Evolutionary conservation across 768 basidiomycete genomes (phyloP).

Genomic region (Russula brevipes): DNA sequence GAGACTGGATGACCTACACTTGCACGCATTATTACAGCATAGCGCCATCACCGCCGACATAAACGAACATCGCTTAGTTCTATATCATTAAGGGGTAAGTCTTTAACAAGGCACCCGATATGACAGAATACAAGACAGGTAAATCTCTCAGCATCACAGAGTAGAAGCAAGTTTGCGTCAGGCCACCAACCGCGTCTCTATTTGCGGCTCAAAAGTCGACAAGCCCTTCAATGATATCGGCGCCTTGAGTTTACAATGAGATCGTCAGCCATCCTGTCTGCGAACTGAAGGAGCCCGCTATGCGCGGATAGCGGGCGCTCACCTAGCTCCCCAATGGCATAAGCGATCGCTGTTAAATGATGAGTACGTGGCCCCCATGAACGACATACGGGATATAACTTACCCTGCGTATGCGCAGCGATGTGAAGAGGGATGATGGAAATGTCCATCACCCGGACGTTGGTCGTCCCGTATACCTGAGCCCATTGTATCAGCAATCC

Average conservation of each 20-base stretch:
- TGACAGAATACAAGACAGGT: too few species aligned
- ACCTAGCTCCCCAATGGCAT: slow-evolving; percentile 24
- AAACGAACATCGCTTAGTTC: too few species aligned
- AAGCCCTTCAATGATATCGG: slow-evolving; percentile 18
- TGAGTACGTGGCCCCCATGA: not conserved
- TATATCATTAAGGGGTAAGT: too few species aligned
- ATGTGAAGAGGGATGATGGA: slow-evolving; percentile 31
- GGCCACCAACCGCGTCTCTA: not conserved
- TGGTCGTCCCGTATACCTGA: slow-evolving; percentile 31
- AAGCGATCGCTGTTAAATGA: slow-evolving; percentile 14
- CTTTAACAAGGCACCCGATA: too few species aligned
- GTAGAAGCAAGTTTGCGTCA: not conserved
- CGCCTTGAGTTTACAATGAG: slow-evolving; percentile 2
- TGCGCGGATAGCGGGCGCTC: not conserved
- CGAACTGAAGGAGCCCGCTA: not conserved
- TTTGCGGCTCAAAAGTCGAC: slow-evolving; percentile 10
- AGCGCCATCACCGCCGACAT: too few species aligned
- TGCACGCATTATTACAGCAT: too few species aligned
- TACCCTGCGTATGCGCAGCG: slow-evolving; percentile 26
- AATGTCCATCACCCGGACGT: slow-evolving; percentile 32
- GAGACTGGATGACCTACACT: too few species aligned
- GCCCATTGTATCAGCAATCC: not conserved
- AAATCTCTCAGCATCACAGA: too few species aligned
- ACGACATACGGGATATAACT: not conserved
- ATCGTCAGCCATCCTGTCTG: not conserved